Conservation (phyloP, 148 eudicot species). For the Rhododendron molle region DNA sequence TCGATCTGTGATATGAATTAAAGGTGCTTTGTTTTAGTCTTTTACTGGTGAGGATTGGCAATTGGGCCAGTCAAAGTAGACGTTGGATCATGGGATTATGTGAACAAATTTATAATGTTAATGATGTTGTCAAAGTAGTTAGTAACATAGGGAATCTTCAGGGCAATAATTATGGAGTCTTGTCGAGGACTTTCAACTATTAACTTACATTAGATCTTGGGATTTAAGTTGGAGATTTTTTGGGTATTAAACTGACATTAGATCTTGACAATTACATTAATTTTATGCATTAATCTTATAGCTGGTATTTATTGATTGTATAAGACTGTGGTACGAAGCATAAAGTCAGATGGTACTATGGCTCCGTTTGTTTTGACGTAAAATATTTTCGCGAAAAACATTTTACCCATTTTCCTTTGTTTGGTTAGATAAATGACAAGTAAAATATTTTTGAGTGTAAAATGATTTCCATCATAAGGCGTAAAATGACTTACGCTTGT, state of each 20-base stretch:
- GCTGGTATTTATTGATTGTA: not conserved
- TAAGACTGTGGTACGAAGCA: not conserved
- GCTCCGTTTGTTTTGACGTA: too few species aligned
- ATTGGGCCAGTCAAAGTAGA: constrained; percentile 13
- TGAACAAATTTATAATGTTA: not conserved
- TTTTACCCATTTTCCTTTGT: too few species aligned
- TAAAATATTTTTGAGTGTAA: too few species aligned
- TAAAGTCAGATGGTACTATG: too few species aligned
- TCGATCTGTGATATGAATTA: not conserved
- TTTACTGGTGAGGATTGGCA: not conserved
- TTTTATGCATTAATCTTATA: not conserved
- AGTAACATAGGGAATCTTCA: not conserved
- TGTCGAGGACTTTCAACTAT: not conserved
- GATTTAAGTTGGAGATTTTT: not conserved
- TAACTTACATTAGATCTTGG: not conserved
- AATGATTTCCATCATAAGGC: too few species aligned
- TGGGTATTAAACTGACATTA: not conserved
- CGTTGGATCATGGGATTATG: constrained; percentile 7
- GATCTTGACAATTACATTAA: not conserved
- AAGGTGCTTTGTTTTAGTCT: constrained; percentile 8
- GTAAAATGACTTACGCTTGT: too few species aligned
- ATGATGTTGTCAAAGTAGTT: not conserved
- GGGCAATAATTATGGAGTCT: not conserved
- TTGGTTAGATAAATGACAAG: too few species aligned
- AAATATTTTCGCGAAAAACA: too few species aligned